These are phyloP conservation scores for Trypanosoma melophagium DNA, from an alignment of 208 protist species.

Conservation along the genomic window DNA sequence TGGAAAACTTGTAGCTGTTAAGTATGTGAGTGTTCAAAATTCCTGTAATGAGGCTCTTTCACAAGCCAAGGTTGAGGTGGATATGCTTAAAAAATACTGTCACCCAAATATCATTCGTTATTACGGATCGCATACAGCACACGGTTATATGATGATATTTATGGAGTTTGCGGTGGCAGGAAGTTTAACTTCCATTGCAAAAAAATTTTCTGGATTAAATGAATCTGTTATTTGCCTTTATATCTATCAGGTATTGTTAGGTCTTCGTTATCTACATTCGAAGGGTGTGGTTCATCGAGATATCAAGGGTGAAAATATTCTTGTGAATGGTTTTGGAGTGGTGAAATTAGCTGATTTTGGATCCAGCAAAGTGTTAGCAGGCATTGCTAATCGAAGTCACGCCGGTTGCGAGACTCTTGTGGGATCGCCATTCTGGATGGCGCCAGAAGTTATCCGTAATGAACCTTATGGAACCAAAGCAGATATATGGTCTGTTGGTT, in stretches of 20 bases:
- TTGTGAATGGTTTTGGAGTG: slow-evolving; percentile 64
- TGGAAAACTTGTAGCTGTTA: slow-evolving; percentile 30
- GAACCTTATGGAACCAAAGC: slow-evolving; percentile 83
- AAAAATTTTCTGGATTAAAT: slow-evolving; percentile 70
- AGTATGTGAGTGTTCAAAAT: slow-evolving; percentile 51
- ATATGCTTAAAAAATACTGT: slow-evolving; percentile 71
- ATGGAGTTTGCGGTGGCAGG: slow-evolving; percentile 91
- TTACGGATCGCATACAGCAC: slow-evolving; percentile 64
- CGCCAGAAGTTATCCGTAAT: slow-evolving; percentile 84
- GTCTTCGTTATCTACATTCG: slow-evolving; percentile 67
- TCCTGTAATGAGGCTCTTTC: slow-evolving; percentile 47
- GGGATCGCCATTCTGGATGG: slow-evolving; percentile 88
- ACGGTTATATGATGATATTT: slow-evolving; percentile 83
- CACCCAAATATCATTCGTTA: slow-evolving; percentile 88
- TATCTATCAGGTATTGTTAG: slow-evolving; percentile 71
- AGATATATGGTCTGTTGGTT: slow-evolving; percentile 93
- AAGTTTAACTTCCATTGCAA: slow-evolving; percentile 73
- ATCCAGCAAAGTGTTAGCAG: slow-evolving; percentile 66
- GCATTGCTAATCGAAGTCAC: slow-evolving; percentile 53
- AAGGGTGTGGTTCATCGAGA: slow-evolving; percentile 77
- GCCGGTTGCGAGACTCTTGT: slow-evolving; percentile 68
- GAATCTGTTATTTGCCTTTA: slow-evolving; percentile 79
- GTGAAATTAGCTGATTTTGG: slow-evolving; percentile 86
- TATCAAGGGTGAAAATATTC: slow-evolving; percentile 82
- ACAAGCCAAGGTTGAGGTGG: slow-evolving; percentile 64